phyloP scores from a whole-genome alignment of 108 stramenopile genomes.

The Cylindrotheca fusiformis region DNA sequence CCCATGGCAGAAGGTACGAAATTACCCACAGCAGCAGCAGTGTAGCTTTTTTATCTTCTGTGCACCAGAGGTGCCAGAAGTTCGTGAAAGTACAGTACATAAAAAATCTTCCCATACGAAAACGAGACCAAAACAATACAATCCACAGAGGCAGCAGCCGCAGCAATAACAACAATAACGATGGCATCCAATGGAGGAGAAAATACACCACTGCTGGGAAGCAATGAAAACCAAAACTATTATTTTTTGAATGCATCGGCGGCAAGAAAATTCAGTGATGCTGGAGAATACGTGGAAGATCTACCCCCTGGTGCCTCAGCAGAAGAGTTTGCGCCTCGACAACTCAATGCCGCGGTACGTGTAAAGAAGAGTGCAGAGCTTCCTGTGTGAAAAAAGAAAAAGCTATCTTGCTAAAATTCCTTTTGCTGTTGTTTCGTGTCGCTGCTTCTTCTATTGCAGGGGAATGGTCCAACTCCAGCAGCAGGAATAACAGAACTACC shows the following conservation, averaged over 20 bases:
- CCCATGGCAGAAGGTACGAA: too few species aligned
- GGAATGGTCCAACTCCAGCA: too few species aligned
- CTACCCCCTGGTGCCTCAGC: conserved; percentile 13
- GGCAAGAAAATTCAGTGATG: conserved; percentile 3
- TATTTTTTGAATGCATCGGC: conserved; percentile 7
- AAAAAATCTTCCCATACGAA: not conserved
- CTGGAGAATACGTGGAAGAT: conserved; percentile 24
- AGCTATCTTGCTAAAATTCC: not conserved
- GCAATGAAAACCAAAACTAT: not conserved
- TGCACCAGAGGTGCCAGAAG: too few species aligned
- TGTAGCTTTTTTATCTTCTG: too few species aligned
- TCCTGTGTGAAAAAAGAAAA: too few species aligned
- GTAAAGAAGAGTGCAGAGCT: too few species aligned
- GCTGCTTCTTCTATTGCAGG: too few species aligned
- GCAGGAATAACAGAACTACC: too few species aligned
- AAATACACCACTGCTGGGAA: conserved; percentile 11
- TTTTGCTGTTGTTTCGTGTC: not conserved
- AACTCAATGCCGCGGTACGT: too few species aligned
- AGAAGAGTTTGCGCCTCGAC: conserved; percentile 24
- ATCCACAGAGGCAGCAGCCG: not conserved
- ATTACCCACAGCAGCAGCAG: too few species aligned
- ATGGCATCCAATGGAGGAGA: conserved; percentile 9
- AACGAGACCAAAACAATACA: not conserved
- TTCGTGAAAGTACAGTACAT: too few species aligned
- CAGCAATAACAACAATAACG: not conserved